Conservation (phyloP, 2,329 filamentous ascomycete genomes). For the Hymenoscyphus albidus region DNA sequence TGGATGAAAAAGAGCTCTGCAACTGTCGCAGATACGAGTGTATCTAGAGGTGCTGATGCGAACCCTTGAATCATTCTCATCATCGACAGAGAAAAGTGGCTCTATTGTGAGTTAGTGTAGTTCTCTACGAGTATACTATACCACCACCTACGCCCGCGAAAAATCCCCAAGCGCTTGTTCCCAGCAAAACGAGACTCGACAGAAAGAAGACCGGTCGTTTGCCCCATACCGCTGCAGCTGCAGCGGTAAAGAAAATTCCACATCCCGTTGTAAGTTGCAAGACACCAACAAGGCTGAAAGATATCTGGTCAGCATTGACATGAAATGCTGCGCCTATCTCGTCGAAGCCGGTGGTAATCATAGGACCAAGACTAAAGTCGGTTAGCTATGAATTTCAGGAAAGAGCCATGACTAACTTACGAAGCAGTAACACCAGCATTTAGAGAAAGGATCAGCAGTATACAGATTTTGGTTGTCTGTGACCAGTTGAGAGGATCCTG, state of each 20-base stretch:
- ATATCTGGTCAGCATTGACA: constrained; percentile 38
- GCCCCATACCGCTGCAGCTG: constrained; percentile 38
- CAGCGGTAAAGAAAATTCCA: constrained; percentile 41
- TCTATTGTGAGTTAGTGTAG: constrained; percentile 22
- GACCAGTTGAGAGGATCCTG: constrained; percentile 51
- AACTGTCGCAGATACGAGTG: constrained; percentile 37
- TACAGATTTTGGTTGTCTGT: constrained; percentile 26
- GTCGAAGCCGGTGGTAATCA: constrained; percentile 39
- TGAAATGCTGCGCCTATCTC: constrained; percentile 36
- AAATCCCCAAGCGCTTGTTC: constrained; percentile 40
- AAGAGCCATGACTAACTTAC: constrained; percentile 23
- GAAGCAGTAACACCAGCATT: constrained; percentile 31
- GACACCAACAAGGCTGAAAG: constrained; percentile 35
- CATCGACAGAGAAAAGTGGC: constrained; percentile 37
- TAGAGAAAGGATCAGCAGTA: constrained; percentile 28
- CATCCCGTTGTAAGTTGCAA: constrained; percentile 40
- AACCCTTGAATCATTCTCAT: constrained; percentile 34
- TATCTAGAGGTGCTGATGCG: constrained; percentile 32
- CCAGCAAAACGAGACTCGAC: constrained; percentile 36
- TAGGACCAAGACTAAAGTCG: constrained; percentile 37
- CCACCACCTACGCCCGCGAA: constrained; percentile 32
- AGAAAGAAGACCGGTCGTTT: constrained; percentile 31
- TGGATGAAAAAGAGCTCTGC: constrained; percentile 46
- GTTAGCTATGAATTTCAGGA: constrained; percentile 10
- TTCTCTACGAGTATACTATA: neutral